Base-by-base conservation (phyloP, 768 basidiomycete genomes). In the Boletellus ananiceps region DNA sequence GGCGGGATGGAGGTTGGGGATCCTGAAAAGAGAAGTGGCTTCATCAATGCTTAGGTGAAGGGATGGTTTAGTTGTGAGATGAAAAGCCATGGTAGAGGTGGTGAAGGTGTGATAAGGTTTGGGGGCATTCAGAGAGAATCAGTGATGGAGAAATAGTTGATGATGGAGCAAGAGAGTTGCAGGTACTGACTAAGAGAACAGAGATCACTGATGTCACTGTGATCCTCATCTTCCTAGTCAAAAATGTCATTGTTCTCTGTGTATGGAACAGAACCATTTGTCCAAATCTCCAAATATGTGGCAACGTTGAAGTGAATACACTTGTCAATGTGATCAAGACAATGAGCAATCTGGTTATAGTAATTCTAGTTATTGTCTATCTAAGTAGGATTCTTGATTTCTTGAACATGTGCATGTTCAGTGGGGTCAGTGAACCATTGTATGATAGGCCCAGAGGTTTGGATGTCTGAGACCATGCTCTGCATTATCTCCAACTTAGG, bases 401-500 rank as follows among this genome's bases (percentile, higher is more conserved):
- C 31, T 8, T 40, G 12, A 15, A 47, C 39, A 11, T 47, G 39
- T 12, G 46, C 46, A 47, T 47, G 46, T 4, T 52, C 16, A 2
- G 41, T 52, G 1, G 44, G 3, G 31, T 51, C 18, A 12, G 36
- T 14, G 2, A 41, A 52, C 46, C 37, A 47, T 5, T 44, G 37
- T 14, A 44, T 52, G 7, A 37, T 23, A 2, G 42, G 34, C 23
- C 52, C 34, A 8, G 52, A 53, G n/a, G n/a, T 4, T 18, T 6
- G 34, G 32, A 49, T 45, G 16, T 27, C 44, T 3, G 21, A 33
- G 14, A 32, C 19, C 3, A 45, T 19, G 29, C 41, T 48, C 25
- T 52, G 42, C 7, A 50, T 38, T 7, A 50, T 12, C 23, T 50
- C 49, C 4, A 44, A 7, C 21, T 49, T 50, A 6, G 36, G 41